Percentiles rank a stretch among this genome's conserved stretches.
These are phyloP conservation scores for Tolypocladium sp. DNA, from an alignment of 2,329 filamentous ascomycete species.

Conservation along the genomic window DNA sequence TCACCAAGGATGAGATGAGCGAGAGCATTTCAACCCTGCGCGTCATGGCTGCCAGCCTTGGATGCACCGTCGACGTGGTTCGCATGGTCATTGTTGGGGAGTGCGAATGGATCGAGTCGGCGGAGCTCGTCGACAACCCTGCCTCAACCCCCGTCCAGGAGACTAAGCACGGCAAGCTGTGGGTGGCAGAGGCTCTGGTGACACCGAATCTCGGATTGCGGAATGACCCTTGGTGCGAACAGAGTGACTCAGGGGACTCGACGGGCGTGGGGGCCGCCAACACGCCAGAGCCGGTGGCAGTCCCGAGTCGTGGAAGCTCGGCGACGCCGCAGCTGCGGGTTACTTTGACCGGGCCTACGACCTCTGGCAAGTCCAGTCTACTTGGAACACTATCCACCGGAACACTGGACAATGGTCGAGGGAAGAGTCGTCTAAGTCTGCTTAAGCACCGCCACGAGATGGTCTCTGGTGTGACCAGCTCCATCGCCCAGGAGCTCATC, in stretches of 20 bases:
- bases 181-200: slow-evolving; percentile 87
- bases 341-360: slow-evolving; percentile 81
- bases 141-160: slow-evolving; percentile 11
- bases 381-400: slow-evolving; percentile 83
- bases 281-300: slow-evolving; percentile 6
- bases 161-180: slow-evolving; percentile 47
- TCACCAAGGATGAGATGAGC: slow-evolving; percentile 84
- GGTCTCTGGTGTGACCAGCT: slow-evolving; percentile 84
- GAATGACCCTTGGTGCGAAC: background rate
- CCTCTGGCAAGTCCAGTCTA: slow-evolving; percentile 85
- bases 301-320: slow-evolving; percentile 36
- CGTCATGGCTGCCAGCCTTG: slow-evolving; percentile 86
- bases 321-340: slow-evolving; percentile 70
- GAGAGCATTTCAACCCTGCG: slow-evolving; percentile 80
- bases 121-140: slow-evolving; percentile 17
- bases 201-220: slow-evolving; percentile 53
- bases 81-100: slow-evolving; percentile 78
- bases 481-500: slow-evolving; percentile 85
- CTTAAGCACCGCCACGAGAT: slow-evolving; percentile 93
- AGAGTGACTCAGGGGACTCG: background rate
- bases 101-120: slow-evolving; percentile 60
- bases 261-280: background rate
- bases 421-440: slow-evolving; percentile 79
- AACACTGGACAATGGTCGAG: slow-evolving; percentile 81
- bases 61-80: slow-evolving; percentile 74